Conservation (phyloP, 1,284 basidiomycete genomes). For the Ganoderma sinense region DNA sequence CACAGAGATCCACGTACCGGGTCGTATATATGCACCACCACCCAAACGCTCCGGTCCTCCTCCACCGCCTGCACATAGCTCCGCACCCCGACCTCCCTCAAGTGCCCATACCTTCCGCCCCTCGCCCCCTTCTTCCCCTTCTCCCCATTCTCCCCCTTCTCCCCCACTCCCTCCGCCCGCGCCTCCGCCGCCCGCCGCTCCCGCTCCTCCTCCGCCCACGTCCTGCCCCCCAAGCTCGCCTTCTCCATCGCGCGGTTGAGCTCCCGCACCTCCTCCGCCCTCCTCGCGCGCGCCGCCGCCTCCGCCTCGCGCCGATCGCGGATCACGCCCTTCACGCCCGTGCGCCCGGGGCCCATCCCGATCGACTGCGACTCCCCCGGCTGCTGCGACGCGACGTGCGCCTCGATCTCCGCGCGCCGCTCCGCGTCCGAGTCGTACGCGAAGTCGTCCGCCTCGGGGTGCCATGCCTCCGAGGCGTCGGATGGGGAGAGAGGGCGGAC, state of each 20-base stretch:
- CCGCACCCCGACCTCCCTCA: constrained; percentile 80
- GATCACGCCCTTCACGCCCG: constrained; percentile 86
- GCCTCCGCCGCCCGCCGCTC: constrained; percentile 49
- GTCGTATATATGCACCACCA: constrained; percentile 86
- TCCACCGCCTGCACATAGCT: constrained; percentile 83
- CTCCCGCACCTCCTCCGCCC: constrained; percentile 55
- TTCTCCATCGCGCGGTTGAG: constrained; percentile 66
- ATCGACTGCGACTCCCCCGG: constrained; percentile 53
- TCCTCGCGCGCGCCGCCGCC: constrained; percentile 56
- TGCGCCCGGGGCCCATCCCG: constrained; percentile 85
- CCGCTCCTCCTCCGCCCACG: constrained; percentile 75
- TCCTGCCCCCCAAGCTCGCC: constrained; percentile 67
- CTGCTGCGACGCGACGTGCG: constrained; percentile 35
- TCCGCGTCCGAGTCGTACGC: constrained; percentile 58
- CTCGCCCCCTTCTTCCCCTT: constrained; percentile 50
- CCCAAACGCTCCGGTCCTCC: constrained; percentile 75
- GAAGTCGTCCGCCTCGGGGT: constrained; percentile 45
- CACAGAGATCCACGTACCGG: constrained; percentile 76
- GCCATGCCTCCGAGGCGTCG: constrained; percentile 39
- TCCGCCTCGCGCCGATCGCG: constrained; percentile 77
- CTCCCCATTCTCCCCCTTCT: constrained; percentile 51
- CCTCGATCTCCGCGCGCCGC: constrained; percentile 36
- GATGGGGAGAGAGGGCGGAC: constrained; percentile 63
- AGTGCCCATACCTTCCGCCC: constrained; percentile 73
- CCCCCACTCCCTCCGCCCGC: constrained; percentile 42